Conservation (phyloP, 148 eudicot genomes). For the Camellia japonica region DNA sequence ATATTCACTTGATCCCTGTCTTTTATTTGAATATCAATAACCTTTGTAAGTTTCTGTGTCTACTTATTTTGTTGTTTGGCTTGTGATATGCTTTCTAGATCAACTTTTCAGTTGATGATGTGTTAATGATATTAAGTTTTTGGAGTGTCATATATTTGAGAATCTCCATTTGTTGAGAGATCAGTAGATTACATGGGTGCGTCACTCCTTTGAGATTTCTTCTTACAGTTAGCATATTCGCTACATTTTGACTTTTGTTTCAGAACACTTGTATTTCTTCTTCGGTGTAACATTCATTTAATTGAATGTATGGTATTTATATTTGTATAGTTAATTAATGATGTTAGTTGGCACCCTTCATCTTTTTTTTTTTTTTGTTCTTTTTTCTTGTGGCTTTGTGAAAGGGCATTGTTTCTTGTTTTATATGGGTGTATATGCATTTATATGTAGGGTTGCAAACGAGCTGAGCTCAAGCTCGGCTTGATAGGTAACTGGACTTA, state of each 20-base stretch:
- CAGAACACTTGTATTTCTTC: background rate
- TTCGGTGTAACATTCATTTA: background rate
- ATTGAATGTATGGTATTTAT: background rate
- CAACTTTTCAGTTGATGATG: background rate
- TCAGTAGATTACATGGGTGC: background rate
- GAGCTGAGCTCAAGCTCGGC: no score
- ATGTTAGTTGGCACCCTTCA: background rate
- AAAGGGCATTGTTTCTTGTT: background rate
- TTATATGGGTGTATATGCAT: background rate
- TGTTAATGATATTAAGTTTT: background rate
- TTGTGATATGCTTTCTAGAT: background rate
- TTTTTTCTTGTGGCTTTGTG: background rate
- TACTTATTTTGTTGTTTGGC: background rate
- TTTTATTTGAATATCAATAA: background rate
- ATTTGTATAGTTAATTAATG: background rate
- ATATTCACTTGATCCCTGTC: constrained; percentile 6
- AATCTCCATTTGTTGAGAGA: background rate
- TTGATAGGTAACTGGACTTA: no score
- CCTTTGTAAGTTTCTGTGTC: background rate
- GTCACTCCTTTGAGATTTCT: background rate
- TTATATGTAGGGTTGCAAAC: background rate
- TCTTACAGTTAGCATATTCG: background rate
- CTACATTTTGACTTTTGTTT: background rate
- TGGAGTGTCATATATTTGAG: background rate
- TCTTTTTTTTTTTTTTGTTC: background rate